These are phyloP conservation scores for Wickerhamiella cacticola DNA, from an alignment of 805 yeast species.

Conservation along the genomic window DNA sequence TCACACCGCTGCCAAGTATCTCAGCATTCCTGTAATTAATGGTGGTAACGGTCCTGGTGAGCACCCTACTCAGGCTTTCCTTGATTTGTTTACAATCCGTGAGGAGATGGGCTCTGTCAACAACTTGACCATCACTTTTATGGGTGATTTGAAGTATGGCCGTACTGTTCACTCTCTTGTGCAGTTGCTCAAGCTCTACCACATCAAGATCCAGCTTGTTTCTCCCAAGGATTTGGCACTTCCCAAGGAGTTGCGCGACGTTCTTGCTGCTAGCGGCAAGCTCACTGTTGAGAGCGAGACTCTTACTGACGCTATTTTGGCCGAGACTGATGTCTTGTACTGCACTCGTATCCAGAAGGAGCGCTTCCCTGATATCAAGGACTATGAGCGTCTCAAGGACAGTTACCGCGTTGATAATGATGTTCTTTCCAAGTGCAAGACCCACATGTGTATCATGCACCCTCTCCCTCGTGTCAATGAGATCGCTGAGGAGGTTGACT, in stretches of 20 bases:
- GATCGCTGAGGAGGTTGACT: slow-evolving; percentile 95
- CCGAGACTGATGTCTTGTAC: slow-evolving; percentile 87
- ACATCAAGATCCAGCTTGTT: slow-evolving; percentile 83
- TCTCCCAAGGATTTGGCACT: slow-evolving; percentile 78
- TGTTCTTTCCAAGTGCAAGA: slow-evolving; percentile 83
- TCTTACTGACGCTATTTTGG: slow-evolving; percentile 73
- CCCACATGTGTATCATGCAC: slow-evolving; percentile 98
- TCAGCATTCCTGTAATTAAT: slow-evolving; percentile 92
- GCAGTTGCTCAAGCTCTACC: slow-evolving; percentile 79
- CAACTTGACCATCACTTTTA: slow-evolving; percentile 93
- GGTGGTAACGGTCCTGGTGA: slow-evolving; percentile 98
- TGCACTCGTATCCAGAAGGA: slow-evolving; percentile 98
- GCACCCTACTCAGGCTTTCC: slow-evolving; percentile 97
- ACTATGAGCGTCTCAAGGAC: slow-evolving; percentile 82
- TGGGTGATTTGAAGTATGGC: slow-evolving; percentile 98
- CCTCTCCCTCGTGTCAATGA: slow-evolving; percentile 97
- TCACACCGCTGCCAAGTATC: slow-evolving; percentile 86
- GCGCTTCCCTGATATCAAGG: slow-evolving; percentile 64
- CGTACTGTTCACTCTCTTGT: slow-evolving; percentile 97
- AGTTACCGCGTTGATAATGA: slow-evolving; percentile 85
- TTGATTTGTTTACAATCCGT: slow-evolving; percentile 94
- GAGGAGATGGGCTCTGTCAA: slow-evolving; percentile 98
- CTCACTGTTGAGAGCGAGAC: slow-evolving; percentile 59
- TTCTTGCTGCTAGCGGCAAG: slow-evolving; percentile 56
- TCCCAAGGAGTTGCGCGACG: slow-evolving; percentile 61